Conservation (phyloP, 108 stramenopile genomes). For the Pseudonitzschia multistriata region DNA sequence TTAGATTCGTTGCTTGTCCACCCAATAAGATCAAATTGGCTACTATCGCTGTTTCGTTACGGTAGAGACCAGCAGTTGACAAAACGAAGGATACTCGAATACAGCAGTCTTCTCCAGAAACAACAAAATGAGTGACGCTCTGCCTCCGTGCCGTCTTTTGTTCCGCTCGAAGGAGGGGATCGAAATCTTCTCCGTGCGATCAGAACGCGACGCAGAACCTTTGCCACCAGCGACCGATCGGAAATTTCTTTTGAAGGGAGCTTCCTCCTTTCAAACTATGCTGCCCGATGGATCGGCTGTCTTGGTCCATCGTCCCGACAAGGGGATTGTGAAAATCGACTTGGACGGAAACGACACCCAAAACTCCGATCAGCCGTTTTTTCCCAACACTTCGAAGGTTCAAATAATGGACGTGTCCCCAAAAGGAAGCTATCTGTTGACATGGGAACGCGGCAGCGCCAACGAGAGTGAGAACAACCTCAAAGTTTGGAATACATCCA, state of each 20-base stretch:
- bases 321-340: constrained; percentile 53
- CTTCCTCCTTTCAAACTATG: constrained; percentile 49
- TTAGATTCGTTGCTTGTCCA: no score
- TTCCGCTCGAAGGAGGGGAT: constrained; percentile 73
- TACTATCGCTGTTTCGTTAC: no score
- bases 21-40: no score
- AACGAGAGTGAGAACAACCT: constrained; percentile 62
- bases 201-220: constrained; percentile 36
- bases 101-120: background rate
- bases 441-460: constrained; percentile 66
- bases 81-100: background rate
- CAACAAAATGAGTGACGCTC: constrained; percentile 2
- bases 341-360: constrained; percentile 12
- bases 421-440: constrained; percentile 77
- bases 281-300: constrained; percentile 51
- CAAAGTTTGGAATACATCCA: constrained; percentile 68
- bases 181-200: constrained; percentile 53
- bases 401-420: constrained; percentile 80
- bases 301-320: constrained; percentile 52
- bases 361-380: constrained; percentile 25
- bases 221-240: constrained; percentile 8
- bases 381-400: constrained; percentile 41
- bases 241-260: constrained; percentile 43
- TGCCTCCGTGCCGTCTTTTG: constrained; percentile 46
- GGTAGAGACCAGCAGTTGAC: background rate